Conservation (phyloP, 176 grass and related monocot genomes). For the Triticum dicoccoides region DNA sequence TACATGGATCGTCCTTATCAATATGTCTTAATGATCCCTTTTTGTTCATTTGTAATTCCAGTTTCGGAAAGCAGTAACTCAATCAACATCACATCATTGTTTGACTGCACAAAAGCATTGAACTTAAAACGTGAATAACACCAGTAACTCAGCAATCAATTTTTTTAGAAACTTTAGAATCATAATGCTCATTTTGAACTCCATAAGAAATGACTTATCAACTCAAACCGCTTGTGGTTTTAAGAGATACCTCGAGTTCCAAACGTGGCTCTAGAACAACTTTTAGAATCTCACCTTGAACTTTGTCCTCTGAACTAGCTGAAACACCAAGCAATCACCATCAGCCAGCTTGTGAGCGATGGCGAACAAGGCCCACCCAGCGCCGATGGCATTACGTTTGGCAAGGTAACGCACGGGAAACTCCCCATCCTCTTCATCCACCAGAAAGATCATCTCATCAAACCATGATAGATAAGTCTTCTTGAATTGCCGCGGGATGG, state of each 20-base stretch:
- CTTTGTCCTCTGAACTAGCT: conserved; percentile 39
- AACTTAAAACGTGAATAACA: background rate
- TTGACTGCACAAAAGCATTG: background rate
- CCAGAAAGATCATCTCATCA: conserved; percentile 27
- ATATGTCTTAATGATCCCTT: background rate
- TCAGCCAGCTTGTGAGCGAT: conserved; percentile 68
- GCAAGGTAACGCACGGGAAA: conserved; percentile 37
- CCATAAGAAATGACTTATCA: background rate
- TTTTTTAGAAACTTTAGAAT: background rate
- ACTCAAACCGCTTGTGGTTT: background rate
- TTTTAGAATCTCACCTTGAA: conserved; percentile 52
- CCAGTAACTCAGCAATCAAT: background rate
- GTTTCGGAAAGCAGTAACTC: background rate
- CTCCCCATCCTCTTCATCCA: conserved; percentile 42
- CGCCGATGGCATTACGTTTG: background rate
- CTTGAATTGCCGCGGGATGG: conserved; percentile 39
- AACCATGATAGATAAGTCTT: conserved; percentile 41
- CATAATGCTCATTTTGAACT: background rate
- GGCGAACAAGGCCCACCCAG: conserved; percentile 70
- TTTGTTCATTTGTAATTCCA: background rate
- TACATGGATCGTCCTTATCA: background rate
- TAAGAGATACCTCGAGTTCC: background rate
- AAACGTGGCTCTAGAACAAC: background rate
- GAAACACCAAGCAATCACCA: conserved; percentile 71
- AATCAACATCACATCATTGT: background rate